phyloP scores from a whole-genome alignment of 2,329 filamentous ascomycete genomes.

The Fusarium tjaetaba region DNA sequence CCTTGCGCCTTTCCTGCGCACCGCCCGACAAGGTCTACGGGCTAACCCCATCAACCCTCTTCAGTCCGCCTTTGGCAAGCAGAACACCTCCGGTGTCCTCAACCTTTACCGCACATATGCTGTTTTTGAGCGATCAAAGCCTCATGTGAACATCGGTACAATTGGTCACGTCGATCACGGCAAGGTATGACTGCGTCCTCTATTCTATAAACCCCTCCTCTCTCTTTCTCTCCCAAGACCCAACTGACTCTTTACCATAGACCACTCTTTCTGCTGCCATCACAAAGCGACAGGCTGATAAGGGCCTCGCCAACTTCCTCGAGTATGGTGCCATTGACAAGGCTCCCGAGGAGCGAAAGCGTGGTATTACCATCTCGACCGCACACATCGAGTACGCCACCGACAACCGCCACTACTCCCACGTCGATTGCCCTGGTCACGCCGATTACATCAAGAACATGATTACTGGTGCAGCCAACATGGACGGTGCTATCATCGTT shows the following conservation, averaged over 20 bases:
- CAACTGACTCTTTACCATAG: slow-evolving; percentile 57
- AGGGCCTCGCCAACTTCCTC: slow-evolving; percentile 92
- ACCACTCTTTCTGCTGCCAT: slow-evolving; percentile 98
- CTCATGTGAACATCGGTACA: slow-evolving; percentile 99
- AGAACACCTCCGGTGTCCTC: slow-evolving; percentile 71
- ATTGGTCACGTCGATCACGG: slow-evolving; percentile 99
- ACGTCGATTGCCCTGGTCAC: slow-evolving; percentile 99
- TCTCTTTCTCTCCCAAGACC: slow-evolving; percentile 4
- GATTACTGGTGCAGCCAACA: slow-evolving; percentile 99
- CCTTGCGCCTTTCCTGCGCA: slow-evolving; percentile 81
- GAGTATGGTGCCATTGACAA: slow-evolving; percentile 99
- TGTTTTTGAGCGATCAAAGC: slow-evolving; percentile 88
- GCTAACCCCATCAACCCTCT: slow-evolving; percentile 79
- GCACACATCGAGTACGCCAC: slow-evolving; percentile 99
- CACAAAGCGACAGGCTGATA: slow-evolving; percentile 96
- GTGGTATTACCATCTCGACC: slow-evolving; percentile 99
- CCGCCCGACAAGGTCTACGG: slow-evolving; percentile 78
- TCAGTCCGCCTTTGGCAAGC: slow-evolving; percentile 72
- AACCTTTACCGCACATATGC: slow-evolving; percentile 74
- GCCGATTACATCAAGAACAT: slow-evolving; percentile 99
- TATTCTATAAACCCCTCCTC: not conserved
- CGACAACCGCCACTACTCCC: slow-evolving; percentile 94
- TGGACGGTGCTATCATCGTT: slow-evolving; percentile 99
- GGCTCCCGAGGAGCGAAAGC: slow-evolving; percentile 98
- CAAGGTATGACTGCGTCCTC: slow-evolving; percentile 72